Conservation (phyloP, 352 stramenopile genomes). For the Phytophthora crassamura region DNA sequence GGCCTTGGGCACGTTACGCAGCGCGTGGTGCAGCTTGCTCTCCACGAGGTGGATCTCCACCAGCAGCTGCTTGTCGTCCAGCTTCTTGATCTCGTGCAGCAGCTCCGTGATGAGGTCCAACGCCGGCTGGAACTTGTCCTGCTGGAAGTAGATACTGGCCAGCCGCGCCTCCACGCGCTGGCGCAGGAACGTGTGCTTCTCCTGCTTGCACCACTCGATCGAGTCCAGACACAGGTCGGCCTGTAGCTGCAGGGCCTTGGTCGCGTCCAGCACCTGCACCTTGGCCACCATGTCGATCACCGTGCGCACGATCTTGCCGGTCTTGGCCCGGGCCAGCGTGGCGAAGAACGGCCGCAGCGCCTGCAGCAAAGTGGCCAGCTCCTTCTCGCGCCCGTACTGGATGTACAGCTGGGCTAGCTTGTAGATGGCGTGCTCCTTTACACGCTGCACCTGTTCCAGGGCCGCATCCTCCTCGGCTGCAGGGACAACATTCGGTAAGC, state of each 20-base stretch:
- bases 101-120: slow-evolving; percentile 95
- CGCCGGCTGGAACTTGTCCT: slow-evolving; percentile 92
- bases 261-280: slow-evolving; percentile 84
- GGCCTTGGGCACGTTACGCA: slow-evolving; percentile 97
- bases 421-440: slow-evolving; percentile 98
- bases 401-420: slow-evolving; percentile 94
- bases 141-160: slow-evolving; percentile 91
- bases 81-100: slow-evolving; percentile 98
- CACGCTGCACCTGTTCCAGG: slow-evolving; percentile 82
- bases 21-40: slow-evolving; percentile 96
- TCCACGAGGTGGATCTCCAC: slow-evolving; percentile 99
- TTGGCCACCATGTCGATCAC: slow-evolving; percentile 98
- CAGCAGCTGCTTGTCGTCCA: slow-evolving; percentile 99
- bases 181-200: slow-evolving; percentile 98
- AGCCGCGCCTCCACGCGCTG: slow-evolving; percentile 98
- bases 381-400: slow-evolving; percentile 85
- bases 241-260: slow-evolving; percentile 95
- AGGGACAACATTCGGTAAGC: slow-evolving; percentile 1
- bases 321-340: slow-evolving; percentile 97
- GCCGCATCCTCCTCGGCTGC: slow-evolving; percentile 63
- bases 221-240: slow-evolving; percentile 96
- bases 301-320: slow-evolving; percentile 98
- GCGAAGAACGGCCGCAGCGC: slow-evolving; percentile 95
- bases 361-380: slow-evolving; percentile 86
- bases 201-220: slow-evolving; percentile 93